These are phyloP conservation scores for Paraphaeosphaeria minitans DNA, from an alignment of 2,329 filamentous ascomycete genomes.

Conservation along the genomic window DNA sequence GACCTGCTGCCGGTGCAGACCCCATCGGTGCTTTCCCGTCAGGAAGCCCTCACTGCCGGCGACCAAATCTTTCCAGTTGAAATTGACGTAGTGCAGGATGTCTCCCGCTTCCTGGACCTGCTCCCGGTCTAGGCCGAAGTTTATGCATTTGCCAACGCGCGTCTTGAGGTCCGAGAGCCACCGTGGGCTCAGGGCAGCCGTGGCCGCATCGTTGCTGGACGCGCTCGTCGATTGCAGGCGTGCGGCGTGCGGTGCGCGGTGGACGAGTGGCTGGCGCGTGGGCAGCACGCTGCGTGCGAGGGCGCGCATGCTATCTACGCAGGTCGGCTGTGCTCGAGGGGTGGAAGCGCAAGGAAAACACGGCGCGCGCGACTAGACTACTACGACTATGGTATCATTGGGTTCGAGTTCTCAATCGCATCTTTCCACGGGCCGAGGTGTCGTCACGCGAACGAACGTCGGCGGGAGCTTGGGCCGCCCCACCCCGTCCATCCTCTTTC, in stretches of 20 bases:
- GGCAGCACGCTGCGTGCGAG: slow-evolving; percentile 23
- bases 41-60: slow-evolving; percentile 79
- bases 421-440: slow-evolving; percentile 7
- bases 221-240: slow-evolving; percentile 20
- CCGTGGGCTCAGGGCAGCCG: slow-evolving; percentile 54
- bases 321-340: background rate
- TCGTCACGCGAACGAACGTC: background rate
- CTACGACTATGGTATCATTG: background rate
- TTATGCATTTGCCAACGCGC: slow-evolving; percentile 75
- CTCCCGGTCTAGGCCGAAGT: slow-evolving; percentile 67
- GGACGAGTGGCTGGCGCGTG: slow-evolving; percentile 11
- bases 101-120: slow-evolving; percentile 64
- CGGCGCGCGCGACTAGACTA: no score
- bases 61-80: slow-evolving; percentile 73
- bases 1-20: slow-evolving; percentile 69
- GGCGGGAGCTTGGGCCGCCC: slow-evolving; percentile 6
- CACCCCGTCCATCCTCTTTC: background rate
- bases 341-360: background rate
- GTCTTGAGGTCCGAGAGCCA: slow-evolving; percentile 73
- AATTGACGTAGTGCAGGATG: slow-evolving; percentile 64
- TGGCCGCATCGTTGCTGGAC: slow-evolving; percentile 25
- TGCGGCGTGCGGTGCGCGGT: slow-evolving; percentile 12
- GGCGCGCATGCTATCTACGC: slow-evolving; percentile 22
- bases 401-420: background rate
- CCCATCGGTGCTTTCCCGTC: slow-evolving; percentile 64